Evolutionary conservation across 2,329 filamentous ascomycete genomes (phyloP).

Genomic region (Fusarium nanum): DNA sequence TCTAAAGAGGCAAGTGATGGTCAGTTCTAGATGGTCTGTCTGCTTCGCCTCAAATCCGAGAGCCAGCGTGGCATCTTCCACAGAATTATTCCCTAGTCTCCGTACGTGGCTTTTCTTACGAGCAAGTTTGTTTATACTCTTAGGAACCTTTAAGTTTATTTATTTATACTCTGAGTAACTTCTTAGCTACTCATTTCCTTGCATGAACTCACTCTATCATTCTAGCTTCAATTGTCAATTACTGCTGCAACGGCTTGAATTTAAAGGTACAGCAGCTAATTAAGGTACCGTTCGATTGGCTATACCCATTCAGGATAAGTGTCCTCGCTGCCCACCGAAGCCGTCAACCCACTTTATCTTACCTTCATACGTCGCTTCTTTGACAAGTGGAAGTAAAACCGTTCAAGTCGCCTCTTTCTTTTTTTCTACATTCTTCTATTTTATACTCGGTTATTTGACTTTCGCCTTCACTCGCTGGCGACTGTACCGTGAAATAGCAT

Average conservation of each 20-base stretch:
- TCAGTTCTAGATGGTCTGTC: constrained; percentile 15
- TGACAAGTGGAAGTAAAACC: constrained; percentile 1
- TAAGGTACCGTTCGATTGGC: constrained; percentile 33
- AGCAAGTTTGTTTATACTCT: constrained; percentile 3
- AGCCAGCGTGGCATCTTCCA: constrained; percentile 47
- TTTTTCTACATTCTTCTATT: not conserved
- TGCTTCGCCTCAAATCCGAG: constrained; percentile 33
- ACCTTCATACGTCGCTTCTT: constrained; percentile 42
- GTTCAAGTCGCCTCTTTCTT: constrained; percentile 2
- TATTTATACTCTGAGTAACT: not conserved
- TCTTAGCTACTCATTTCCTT: not conserved
- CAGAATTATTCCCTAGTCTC: not conserved
- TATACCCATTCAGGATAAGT: constrained; percentile 22
- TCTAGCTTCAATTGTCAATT: not conserved
- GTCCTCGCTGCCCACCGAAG: constrained; percentile 38
- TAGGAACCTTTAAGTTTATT: too few relatives aligned
- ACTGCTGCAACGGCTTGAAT: not conserved
- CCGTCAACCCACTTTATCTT: constrained; percentile 40
- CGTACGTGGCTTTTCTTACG: constrained; percentile 9
- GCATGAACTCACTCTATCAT: not conserved
- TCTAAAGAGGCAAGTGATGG: constrained; percentile 10
- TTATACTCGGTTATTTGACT: not conserved
- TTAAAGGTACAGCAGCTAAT: not conserved
- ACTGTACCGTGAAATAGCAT: not conserved
- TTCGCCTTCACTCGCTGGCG: constrained; percentile 35